These are phyloP conservation scores for Neurospora sp. DNA, from an alignment of 495 filamentous ascomycete species.

Conservation along the genomic window DNA sequence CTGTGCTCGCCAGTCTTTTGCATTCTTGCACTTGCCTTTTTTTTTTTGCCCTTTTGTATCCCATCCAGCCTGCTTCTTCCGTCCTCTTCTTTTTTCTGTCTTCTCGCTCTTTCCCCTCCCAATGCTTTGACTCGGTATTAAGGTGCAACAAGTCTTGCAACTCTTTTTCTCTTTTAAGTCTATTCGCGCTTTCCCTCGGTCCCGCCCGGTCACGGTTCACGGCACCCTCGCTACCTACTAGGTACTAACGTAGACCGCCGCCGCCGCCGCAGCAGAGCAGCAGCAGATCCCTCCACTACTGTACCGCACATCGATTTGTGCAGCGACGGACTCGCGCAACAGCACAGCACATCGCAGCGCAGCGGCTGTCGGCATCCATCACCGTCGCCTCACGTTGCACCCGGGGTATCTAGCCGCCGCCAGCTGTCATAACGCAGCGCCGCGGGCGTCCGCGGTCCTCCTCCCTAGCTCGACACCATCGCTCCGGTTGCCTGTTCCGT, in stretches of 20 bases:
- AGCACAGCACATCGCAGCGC: background rate
- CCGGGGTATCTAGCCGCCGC: background rate
- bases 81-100: background rate
- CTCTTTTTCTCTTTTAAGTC: background rate
- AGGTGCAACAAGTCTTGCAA: background rate
- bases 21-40: background rate
- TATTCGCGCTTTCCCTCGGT: background rate
- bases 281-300: background rate
- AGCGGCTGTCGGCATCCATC: background rate
- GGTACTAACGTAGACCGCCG: background rate
- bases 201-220: background rate
- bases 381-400: background rate
- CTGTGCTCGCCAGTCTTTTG: background rate
- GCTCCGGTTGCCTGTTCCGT: background rate
- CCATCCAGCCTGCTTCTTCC: slow-evolving; percentile 4
- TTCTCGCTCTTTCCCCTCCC: background rate
- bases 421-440: background rate
- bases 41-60: slow-evolving; percentile 11
- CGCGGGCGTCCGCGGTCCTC: background rate
- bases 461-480: background rate
- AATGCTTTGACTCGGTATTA: background rate
- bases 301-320: background rate
- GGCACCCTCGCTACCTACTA: background rate
- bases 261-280: background rate
- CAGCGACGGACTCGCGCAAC: background rate